These are phyloP conservation scores for Moesziomyces antarcticus DNA, from an alignment of 1,284 basidiomycete species.

Conservation along the genomic window DNA sequence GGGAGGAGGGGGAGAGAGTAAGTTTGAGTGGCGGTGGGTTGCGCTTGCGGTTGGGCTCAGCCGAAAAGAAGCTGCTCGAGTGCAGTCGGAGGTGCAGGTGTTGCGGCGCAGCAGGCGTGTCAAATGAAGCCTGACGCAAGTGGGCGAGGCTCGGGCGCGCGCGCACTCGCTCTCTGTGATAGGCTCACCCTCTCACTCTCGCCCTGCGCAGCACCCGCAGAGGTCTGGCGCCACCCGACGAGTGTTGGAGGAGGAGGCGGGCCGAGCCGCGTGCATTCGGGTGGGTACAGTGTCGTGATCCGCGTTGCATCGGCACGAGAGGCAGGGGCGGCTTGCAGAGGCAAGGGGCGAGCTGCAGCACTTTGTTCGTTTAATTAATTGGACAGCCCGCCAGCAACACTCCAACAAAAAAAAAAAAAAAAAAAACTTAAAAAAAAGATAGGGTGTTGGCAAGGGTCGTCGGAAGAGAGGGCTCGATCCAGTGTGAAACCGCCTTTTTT, in stretches of 20 bases:
- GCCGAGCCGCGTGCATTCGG: too few relatives aligned
- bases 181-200: too few relatives aligned
- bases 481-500: not conserved
- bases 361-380: not conserved
- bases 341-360: constrained; percentile 14
- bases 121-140: too few relatives aligned
- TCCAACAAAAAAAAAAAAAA: not conserved
- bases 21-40: constrained; percentile 14
- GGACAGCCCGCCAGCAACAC: constrained; percentile 1
- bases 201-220: too few relatives aligned
- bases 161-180: too few relatives aligned
- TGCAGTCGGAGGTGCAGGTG: not conserved
- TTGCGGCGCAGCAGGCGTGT: not conserved
- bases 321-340: not conserved
- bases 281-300: too few relatives aligned
- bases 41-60: constrained; percentile 16
- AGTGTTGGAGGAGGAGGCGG: too few relatives aligned
- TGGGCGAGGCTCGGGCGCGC: too few relatives aligned
- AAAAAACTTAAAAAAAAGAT: constrained; percentile 1
- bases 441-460: constrained; percentile 5
- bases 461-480: not conserved
- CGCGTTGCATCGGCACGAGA: not conserved
- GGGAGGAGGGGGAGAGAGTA: too few relatives aligned
- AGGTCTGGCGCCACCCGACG: too few relatives aligned
- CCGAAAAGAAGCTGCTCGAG: constrained; percentile 1